phyloP scores from a whole-genome alignment of 108 stramenopile genomes.

The Nitzschia palea region DNA sequence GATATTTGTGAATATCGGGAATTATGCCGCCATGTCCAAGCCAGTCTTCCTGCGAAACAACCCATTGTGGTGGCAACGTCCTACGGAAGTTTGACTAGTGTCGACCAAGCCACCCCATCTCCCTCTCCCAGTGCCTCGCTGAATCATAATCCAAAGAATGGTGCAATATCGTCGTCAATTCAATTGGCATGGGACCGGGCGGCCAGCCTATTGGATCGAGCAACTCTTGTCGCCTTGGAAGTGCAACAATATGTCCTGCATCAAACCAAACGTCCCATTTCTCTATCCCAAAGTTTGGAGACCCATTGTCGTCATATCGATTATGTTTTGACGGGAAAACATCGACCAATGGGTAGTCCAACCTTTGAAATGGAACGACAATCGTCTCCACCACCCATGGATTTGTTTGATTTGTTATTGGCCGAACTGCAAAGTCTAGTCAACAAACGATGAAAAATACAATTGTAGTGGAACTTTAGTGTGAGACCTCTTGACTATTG shows the following conservation, averaged over 20 bases:
- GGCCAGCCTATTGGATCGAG: neutral
- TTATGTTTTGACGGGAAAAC: conserved; percentile 32
- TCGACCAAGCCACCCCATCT: neutral
- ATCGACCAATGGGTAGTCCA: neutral
- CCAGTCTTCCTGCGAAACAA: conserved; percentile 24
- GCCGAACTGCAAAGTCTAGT: conserved; percentile 31
- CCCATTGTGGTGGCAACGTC: conserved; percentile 24
- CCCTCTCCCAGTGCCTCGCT: neutral
- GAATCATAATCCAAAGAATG: neutral
- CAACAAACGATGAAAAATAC: neutral
- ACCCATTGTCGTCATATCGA: conserved; percentile 48
- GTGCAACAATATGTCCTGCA: neutral
- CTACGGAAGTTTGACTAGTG: neutral
- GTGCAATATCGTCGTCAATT: neutral
- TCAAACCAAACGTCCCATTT: neutral
- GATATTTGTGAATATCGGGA: conserved; percentile 45
- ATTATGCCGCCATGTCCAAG: conserved; percentile 41
- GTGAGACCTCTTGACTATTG: neutral
- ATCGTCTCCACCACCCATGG: conserved; percentile 36
- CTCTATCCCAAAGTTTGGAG: conserved; percentile 31
- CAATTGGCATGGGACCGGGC: conserved; percentile 31
- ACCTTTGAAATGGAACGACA: neutral
- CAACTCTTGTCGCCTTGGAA: conserved; percentile 13
- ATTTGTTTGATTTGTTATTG: conserved; percentile 43
- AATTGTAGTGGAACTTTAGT: neutral